These are phyloP conservation scores for Rosa hybrid DNA, from an alignment of 331 rosid genomes.

Conservation along the genomic window DNA sequence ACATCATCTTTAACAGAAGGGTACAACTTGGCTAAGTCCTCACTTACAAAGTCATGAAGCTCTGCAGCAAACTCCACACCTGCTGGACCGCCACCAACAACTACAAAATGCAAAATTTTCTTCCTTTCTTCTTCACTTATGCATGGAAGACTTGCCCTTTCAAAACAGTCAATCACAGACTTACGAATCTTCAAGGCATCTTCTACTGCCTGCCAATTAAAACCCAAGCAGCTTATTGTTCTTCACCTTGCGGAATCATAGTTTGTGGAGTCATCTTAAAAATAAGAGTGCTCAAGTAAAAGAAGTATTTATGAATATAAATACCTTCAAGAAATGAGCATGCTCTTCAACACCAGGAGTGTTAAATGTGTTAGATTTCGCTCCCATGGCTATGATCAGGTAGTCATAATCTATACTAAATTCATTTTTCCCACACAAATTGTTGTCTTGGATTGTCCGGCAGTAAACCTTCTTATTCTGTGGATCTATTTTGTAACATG, in stretches of 20 bases:
- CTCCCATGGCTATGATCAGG: constrained; percentile 42
- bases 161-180: constrained; percentile 36
- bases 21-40: constrained; percentile 31
- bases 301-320: not conserved
- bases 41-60: constrained; percentile 39
- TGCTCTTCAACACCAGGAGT: constrained; percentile 44
- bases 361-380: constrained; percentile 37
- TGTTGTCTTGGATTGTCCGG: constrained; percentile 30
- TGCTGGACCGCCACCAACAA: constrained; percentile 46
- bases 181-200: constrained; percentile 44
- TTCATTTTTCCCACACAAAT: constrained; percentile 30
- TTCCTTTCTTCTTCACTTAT: constrained; percentile 36
- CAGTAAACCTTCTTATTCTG: constrained; percentile 26
- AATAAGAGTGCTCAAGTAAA: not conserved
- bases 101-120: constrained; percentile 33
- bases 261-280: not conserved
- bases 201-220: constrained; percentile 29
- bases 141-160: constrained; percentile 40
- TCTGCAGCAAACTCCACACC: constrained; percentile 48
- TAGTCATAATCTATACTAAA: constrained; percentile 40
- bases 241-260: not conserved
- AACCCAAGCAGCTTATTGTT: constrained; percentile 2
- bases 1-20: constrained; percentile 24
- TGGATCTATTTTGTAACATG: constrained; percentile 36
- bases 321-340: constrained; percentile 40